Conservation (phyloP, 2,329 filamentous ascomycete species). For the Neofusicoccum laricinum region DNA sequence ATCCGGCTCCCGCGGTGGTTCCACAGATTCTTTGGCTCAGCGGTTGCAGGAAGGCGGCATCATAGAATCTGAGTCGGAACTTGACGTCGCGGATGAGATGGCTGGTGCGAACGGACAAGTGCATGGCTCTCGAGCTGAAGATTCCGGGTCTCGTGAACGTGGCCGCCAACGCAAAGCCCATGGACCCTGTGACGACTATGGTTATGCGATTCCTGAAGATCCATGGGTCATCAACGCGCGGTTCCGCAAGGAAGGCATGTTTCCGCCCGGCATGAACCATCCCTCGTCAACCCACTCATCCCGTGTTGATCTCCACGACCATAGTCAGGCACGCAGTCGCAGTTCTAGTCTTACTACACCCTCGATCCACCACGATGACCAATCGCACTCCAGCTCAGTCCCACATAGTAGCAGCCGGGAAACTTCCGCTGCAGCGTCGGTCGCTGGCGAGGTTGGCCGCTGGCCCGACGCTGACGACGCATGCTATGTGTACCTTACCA, state of each 20-base stretch:
- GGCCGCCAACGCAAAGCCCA: conserved; percentile 41
- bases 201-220: conserved; percentile 86
- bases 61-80: conserved; percentile 10
- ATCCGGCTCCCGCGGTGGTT: conserved; percentile 11
- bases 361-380: conserved; percentile 5
- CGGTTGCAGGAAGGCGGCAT: conserved; percentile 5
- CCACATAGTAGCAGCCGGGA: conserved; percentile 32
- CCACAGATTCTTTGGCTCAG: conserved; percentile 11
- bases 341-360: conserved; percentile 6
- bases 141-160: conserved; percentile 22
- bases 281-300: conserved; percentile 50
- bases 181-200: conserved; percentile 50
- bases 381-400: neutral
- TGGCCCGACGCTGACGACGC: conserved; percentile 56
- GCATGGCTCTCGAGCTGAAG: neutral
- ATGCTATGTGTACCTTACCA: conserved; percentile 91
- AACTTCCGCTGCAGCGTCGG: conserved; percentile 28
- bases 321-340: conserved; percentile 1
- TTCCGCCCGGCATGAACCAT: conserved; percentile 49
- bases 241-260: conserved; percentile 79
- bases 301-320: conserved; percentile 43
- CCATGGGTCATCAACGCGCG: conserved; percentile 93
- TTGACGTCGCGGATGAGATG: conserved; percentile 4
- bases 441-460: conserved; percentile 31
- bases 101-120: neutral